Evolutionary conservation across 139 green algal genomes (phyloP).

Genomic region (Nannochloris sp.): DNA sequence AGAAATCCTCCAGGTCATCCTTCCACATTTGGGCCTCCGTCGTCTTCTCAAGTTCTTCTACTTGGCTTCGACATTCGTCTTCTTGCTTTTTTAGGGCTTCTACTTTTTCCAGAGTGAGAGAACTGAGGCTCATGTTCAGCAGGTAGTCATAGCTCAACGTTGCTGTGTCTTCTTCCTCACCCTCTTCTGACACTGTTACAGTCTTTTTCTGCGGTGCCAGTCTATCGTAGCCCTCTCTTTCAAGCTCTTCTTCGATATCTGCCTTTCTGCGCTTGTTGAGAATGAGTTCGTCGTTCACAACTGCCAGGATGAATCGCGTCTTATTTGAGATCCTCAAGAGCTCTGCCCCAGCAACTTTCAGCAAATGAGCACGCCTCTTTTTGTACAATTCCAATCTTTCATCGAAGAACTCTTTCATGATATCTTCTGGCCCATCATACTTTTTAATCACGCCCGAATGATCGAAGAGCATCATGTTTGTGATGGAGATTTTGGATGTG

Average conservation of each 20-base stretch:
- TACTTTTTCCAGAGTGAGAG: constrained; percentile 91
- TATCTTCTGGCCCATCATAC: constrained; percentile 78
- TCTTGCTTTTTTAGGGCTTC: constrained; percentile 25
- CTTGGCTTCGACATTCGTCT: constrained; percentile 34
- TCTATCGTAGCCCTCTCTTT: constrained; percentile 61
- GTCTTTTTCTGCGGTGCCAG: constrained; percentile 42
- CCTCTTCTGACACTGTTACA: constrained; percentile 1
- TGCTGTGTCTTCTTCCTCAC: constrained; percentile 37
- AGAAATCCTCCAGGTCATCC: constrained; percentile 72
- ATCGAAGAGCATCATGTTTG: constrained; percentile 98
- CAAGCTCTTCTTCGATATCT: constrained; percentile 79
- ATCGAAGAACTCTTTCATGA: constrained; percentile 86
- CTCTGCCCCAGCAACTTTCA: constrained; percentile 64
- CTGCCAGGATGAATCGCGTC: constrained; percentile 88
- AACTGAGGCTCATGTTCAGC: constrained; percentile 89
- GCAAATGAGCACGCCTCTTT: constrained; percentile 52
- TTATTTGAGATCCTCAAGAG: constrained; percentile 75
- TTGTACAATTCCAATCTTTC: constrained; percentile 83
- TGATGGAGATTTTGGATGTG: constrained; percentile 62
- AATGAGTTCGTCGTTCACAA: constrained; percentile 74
- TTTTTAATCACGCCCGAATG: constrained; percentile 77
- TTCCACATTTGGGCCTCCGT: constrained; percentile 68
- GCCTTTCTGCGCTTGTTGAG: constrained; percentile 76
- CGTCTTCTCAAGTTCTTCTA: constrained; percentile 50
- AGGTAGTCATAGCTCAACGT: constrained; percentile 88